Percentiles rank a stretch among this genome's conserved stretches.
Conservation (phyloP, 228 moss, liverwort and hornwort genomes). For the Sphagnum magellanicum region DNA sequence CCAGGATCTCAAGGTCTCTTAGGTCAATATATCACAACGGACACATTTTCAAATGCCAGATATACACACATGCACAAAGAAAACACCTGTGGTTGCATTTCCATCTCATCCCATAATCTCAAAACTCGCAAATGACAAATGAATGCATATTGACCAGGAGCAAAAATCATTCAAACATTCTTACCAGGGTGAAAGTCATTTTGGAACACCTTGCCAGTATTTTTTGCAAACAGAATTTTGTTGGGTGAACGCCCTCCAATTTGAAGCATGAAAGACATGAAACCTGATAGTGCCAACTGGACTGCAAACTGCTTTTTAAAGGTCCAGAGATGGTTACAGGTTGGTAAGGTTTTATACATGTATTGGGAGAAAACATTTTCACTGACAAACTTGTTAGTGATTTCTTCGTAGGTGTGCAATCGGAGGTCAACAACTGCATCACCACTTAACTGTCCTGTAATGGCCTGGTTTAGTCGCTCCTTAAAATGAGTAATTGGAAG, state of each 20-base stretch:
- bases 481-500: constrained; percentile 95
- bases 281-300: constrained; percentile 93
- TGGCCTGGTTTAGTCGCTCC: constrained; percentile 91
- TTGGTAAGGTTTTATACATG: constrained; percentile 99
- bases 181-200: constrained; percentile 99
- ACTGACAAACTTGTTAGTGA: constrained; percentile 91
- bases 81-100: too few species aligned
- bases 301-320: constrained; percentile 99
- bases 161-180: constrained; percentile 3
- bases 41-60: too few species aligned
- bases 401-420: constrained; percentile 90
- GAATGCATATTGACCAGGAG: too few species aligned
- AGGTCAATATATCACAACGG: too few species aligned
- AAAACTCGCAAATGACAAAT: too few species aligned
- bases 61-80: too few species aligned
- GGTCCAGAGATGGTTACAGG: constrained; percentile 99
- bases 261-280: constrained; percentile 98
- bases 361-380: constrained; percentile 99
- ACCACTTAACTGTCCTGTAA: constrained; percentile 75
- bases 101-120: too few species aligned
- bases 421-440: constrained; percentile 87
- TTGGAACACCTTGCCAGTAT: constrained; percentile 98
- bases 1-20: too few species aligned
- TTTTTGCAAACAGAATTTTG: constrained; percentile 95
- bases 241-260: constrained; percentile 97